These are phyloP conservation scores for Thalassiosira mediterranea DNA, from an alignment of 352 stramenopile genomes.

Conservation along the genomic window DNA sequence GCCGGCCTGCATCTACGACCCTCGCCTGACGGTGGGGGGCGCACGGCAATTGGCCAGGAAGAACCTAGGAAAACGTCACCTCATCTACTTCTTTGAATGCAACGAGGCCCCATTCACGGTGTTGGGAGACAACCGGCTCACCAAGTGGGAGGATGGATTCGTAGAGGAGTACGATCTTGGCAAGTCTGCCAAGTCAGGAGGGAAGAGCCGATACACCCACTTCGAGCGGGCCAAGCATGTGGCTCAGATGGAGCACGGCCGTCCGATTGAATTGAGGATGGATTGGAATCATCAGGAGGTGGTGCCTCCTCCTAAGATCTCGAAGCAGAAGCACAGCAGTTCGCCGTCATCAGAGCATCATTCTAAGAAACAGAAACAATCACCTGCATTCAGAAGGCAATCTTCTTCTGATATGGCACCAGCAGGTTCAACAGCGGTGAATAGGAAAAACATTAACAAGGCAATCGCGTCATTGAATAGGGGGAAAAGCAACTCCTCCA, in stretches of 20 bases:
- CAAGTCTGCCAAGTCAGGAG: constrained; percentile 58
- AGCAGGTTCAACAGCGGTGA: constrained; percentile 10
- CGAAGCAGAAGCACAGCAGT: constrained; percentile 38
- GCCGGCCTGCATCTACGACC: constrained; percentile 81
- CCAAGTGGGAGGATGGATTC: constrained; percentile 72
- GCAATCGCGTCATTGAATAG: constrained; percentile 17
- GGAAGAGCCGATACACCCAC: constrained; percentile 44
- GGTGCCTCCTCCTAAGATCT: constrained; percentile 30
- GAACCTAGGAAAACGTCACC: constrained; percentile 77
- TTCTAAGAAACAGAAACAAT: constrained; percentile 37
- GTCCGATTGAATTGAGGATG: constrained; percentile 73
- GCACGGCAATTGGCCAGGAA: constrained; percentile 71
- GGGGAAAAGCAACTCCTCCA: not conserved
- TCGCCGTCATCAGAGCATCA: not conserved
- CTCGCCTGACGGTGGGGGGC: constrained; percentile 70
- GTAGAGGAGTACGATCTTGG: constrained; percentile 75
- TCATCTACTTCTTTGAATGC: constrained; percentile 84
- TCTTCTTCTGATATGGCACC: constrained; percentile 1
- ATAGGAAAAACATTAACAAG: constrained; percentile 32
- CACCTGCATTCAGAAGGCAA: constrained; percentile 3
- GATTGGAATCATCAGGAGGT: constrained; percentile 75
- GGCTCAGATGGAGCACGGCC: constrained; percentile 63
- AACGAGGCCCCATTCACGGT: constrained; percentile 75
- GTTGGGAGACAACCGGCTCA: constrained; percentile 61
- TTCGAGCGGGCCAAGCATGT: constrained; percentile 72